Conservation (phyloP, 1,284 basidiomycete species). For the Microbotryum saponariae region DNA sequence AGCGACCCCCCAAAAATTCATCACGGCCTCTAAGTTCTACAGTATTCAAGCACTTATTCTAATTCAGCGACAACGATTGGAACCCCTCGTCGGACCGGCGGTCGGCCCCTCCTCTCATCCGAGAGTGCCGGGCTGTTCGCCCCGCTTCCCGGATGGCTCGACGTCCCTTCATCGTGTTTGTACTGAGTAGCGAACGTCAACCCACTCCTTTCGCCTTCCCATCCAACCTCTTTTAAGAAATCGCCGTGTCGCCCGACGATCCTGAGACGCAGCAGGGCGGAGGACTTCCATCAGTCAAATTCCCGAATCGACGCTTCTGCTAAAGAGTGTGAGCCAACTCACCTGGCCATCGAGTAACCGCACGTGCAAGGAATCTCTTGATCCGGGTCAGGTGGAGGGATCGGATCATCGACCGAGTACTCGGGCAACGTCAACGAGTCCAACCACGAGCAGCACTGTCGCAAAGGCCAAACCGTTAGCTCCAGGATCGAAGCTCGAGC, state of each 20-base stretch:
- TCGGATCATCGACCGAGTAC: neutral
- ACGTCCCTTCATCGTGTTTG: too few species aligned
- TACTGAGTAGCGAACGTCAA: too few species aligned
- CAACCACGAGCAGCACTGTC: conserved; percentile 3
- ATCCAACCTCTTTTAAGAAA: neutral
- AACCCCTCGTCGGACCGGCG: too few species aligned
- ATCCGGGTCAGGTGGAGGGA: neutral
- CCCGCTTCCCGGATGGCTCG: too few species aligned
- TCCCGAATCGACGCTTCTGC: neutral
- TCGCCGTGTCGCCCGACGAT: neutral
- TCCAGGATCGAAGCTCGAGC: neutral
- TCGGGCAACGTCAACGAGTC: conserved; percentile 4
- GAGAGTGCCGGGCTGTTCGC: too few species aligned
- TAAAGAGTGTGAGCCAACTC: neutral
- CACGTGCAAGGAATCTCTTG: neutral
- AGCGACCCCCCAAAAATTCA: too few species aligned
- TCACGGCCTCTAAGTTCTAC: too few species aligned
- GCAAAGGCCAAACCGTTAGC: neutral
- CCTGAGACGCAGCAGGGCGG: neutral
- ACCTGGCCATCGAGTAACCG: neutral
- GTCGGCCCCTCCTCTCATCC: too few species aligned
- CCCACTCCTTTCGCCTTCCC: too few species aligned
- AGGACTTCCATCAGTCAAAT: neutral
- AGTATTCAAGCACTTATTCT: too few species aligned
- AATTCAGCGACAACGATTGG: too few species aligned